Evolutionary conservation across 179 eudicot species (phyloP).

Genomic region (Vitellaria paradoxa): DNA sequence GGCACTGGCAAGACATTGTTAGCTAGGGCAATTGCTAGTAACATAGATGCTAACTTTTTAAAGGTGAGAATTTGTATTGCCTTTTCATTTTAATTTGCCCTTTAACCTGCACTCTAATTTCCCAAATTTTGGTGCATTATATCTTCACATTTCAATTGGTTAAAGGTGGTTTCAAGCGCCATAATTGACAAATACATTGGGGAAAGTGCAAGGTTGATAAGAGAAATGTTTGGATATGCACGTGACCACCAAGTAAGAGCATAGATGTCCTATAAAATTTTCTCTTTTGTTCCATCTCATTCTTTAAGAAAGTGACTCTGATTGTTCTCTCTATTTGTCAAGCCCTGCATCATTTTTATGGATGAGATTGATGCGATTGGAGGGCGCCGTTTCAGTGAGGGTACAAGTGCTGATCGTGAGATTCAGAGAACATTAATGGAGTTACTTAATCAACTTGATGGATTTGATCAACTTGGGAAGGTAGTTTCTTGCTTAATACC

Average conservation of each 20-base stretch:
- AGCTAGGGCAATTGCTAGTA: slow-evolving; percentile 14
- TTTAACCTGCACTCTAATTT: not conserved
- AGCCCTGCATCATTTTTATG: slow-evolving; percentile 98
- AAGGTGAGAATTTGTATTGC: not conserved
- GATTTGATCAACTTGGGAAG: slow-evolving; percentile 84
- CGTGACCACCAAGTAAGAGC: slow-evolving; percentile 77
- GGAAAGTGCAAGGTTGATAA: slow-evolving; percentile 86
- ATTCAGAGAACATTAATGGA: slow-evolving; percentile 90
- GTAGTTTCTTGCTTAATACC: slow-evolving; percentile 19
- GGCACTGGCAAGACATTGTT: slow-evolving; percentile 16
- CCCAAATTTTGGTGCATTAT: not conserved
- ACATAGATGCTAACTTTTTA: slow-evolving; percentile 11
- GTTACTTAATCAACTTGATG: slow-evolving; percentile 72
- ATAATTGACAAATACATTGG: slow-evolving; percentile 86
- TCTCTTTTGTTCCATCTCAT: not conserved
- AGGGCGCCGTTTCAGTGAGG: slow-evolving; percentile 89
- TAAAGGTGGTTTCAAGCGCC: slow-evolving; percentile 92
- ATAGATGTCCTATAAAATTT: not conserved
- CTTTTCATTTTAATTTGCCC: not conserved
- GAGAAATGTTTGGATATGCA: slow-evolving; percentile 90
- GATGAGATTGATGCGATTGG: slow-evolving; percentile 96
- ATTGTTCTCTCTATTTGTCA: slow-evolving; percentile 8
- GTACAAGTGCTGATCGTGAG: slow-evolving; percentile 95
- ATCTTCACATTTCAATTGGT: not conserved
- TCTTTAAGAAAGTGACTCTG: not conserved